Evolutionary conservation across 202 grass and related monocot genomes (phyloP).

Genomic region (Sporobolus alterniflorus): DNA sequence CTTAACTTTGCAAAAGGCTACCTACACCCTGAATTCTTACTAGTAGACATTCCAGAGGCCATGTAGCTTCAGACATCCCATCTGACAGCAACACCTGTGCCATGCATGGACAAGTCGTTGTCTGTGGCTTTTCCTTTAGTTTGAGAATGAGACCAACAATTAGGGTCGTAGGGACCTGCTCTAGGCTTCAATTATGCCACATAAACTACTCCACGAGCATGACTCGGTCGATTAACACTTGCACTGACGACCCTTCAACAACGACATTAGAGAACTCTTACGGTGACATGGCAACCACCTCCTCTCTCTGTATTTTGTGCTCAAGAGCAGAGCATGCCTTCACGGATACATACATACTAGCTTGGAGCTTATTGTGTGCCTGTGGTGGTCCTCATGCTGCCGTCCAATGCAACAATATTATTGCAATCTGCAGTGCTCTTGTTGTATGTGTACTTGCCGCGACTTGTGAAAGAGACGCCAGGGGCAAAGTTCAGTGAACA

Average conservation of each 20-base stretch:
- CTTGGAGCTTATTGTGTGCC: not conserved
- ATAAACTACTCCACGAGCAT: conserved; percentile 25
- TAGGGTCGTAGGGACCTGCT: not conserved
- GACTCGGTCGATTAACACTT: conserved; percentile 8
- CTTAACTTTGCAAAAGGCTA: conserved; percentile 33
- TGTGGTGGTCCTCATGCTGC: conserved; percentile 45
- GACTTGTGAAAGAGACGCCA: not conserved
- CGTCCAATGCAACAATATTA: not conserved
- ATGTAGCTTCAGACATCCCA: conserved; percentile 35
- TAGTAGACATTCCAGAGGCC: not conserved
- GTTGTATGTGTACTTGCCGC: not conserved
- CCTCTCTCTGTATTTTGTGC: not conserved
- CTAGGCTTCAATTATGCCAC: conserved; percentile 49
- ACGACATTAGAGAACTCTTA: not conserved
- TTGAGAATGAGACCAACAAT: not conserved
- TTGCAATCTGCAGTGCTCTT: not conserved
- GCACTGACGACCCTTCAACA: conserved; percentile 30
- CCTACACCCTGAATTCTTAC: not conserved
- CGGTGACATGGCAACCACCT: conserved; percentile 41
- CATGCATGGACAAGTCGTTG: conserved; percentile 26
- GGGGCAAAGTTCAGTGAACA: conserved; percentile 22
- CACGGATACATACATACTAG: not conserved
- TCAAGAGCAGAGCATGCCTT: not conserved
- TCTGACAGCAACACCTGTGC: conserved; percentile 15
- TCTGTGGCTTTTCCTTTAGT: conserved; percentile 15